These are phyloP conservation scores for Juglanconis oblonga DNA, from an alignment of 2,329 filamentous ascomycete genomes.

Conservation along the genomic window DNA sequence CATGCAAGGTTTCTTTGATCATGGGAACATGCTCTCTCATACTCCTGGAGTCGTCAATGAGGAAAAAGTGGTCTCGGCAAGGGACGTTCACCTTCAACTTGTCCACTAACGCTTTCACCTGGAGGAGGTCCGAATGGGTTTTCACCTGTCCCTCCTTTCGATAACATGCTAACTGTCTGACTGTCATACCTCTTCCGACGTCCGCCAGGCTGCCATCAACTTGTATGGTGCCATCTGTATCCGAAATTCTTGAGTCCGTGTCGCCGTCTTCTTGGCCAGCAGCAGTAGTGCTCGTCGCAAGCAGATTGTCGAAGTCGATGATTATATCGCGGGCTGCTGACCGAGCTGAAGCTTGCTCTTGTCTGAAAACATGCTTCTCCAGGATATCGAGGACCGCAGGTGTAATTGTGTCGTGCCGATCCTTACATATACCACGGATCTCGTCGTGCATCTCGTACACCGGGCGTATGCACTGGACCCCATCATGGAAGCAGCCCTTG, in stretches of 20 bases:
- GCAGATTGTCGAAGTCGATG: neutral
- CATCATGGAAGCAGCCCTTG: neutral
- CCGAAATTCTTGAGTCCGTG: neutral
- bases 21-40: neutral
- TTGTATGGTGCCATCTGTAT: neutral
- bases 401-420: neutral
- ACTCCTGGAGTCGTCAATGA: neutral
- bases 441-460: neutral
- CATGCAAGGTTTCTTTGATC: neutral
- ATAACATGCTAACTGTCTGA: neutral
- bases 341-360: neutral
- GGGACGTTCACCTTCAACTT: neutral
- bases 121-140: neutral
- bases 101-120: neutral
- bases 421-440: neutral
- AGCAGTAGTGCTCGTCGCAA: neutral
- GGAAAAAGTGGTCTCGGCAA: neutral
- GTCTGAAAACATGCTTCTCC: neutral
- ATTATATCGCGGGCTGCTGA: neutral
- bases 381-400: neutral
- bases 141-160: too few species aligned
- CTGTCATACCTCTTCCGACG: neutral
- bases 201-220: neutral
- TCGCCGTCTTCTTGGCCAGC: neutral
- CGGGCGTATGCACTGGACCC: neutral